Evolutionary conservation across 2,329 filamentous ascomycete genomes (phyloP).

Genomic region (Aspergillus terreus): DNA sequence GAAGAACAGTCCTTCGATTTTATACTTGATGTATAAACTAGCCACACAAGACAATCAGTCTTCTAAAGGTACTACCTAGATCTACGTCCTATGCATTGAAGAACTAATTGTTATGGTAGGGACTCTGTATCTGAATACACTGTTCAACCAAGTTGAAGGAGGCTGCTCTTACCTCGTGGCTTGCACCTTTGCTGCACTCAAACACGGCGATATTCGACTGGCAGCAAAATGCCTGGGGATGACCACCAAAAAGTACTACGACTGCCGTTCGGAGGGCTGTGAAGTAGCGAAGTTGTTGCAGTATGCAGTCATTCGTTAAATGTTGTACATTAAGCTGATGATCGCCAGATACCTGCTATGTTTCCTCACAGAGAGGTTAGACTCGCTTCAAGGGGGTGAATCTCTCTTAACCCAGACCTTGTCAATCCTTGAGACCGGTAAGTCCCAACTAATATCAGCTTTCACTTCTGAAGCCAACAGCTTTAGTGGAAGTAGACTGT

Average conservation of each 20-base stretch:
- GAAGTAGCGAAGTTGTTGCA: slow-evolving; percentile 62
- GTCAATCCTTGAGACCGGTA: slow-evolving; percentile 51
- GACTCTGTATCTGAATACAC: slow-evolving; percentile 53
- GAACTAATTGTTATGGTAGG: slow-evolving; percentile 43
- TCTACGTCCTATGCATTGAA: neutral
- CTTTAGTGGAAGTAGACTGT: neutral
- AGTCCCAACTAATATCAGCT: slow-evolving; percentile 7
- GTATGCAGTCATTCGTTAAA: slow-evolving; percentile 39
- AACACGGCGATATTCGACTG: slow-evolving; percentile 58
- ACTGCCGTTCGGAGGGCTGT: slow-evolving; percentile 45
- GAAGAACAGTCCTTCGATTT: slow-evolving; percentile 61
- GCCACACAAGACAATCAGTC: slow-evolving; percentile 46
- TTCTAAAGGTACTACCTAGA: neutral
- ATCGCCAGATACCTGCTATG: slow-evolving; percentile 40
- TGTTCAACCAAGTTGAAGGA: slow-evolving; percentile 56
- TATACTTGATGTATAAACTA: slow-evolving; percentile 72
- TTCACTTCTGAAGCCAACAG: neutral
- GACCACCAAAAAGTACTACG: slow-evolving; percentile 56
- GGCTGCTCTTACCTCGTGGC: slow-evolving; percentile 66
- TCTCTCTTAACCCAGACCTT: slow-evolving; percentile 49
- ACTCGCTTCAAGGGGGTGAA: slow-evolving; percentile 23
- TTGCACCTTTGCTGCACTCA: slow-evolving; percentile 73
- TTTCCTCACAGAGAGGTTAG: slow-evolving; percentile 44
- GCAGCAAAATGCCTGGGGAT: slow-evolving; percentile 58
- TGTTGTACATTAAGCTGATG: slow-evolving; percentile 5